Base-by-base conservation (phyloP, 768 basidiomycete genomes). In the Agrocybe pediades region DNA sequence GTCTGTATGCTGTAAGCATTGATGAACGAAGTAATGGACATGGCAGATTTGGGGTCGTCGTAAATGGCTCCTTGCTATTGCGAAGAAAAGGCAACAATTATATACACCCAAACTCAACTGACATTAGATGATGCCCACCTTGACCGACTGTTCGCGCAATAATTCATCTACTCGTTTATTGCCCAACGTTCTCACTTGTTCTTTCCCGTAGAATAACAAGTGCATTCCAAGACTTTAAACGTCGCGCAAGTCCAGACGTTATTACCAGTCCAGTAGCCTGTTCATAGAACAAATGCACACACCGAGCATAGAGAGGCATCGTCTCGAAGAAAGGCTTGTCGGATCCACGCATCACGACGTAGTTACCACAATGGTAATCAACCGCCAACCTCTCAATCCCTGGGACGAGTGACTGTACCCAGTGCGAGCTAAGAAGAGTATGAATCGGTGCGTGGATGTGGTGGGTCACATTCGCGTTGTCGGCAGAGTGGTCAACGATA, bases 301-400 rank as follows among this genome's bases (percentile, higher is more conserved):
- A 77, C 66, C 84, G 74, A 2, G 82, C 79, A 60, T 84, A 89
- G 41, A 90, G 73, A 0, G 88, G 88, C 88, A 90, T 90, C 26
- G 76, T 76, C 71, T 90, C 88, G 53, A 88, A 90, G 54, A 85
- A 74, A 61, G 76, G 77, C 62, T 83, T 71, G 6, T 67, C 70
- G 1, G 75, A 72, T 6, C 71, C 76, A 33, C 84, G 72, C 25
- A 81, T 67, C 19, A 74, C 63, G 23, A 85, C 83, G 61, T 71
- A 87, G 62, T 87, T 87, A 2, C 85, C 85, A 46, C 80, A 69
- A 51, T 87, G 85, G 56, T 80, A 79, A 24, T 74, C 68, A 4
- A 65, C 60, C 2, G 83, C 84, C 20, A 85, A 67, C 50, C 74
- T 73, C 66, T 86, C 76, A 39, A 86, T 71, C 17, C 83, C 80